Percentiles rank a stretch among this genome's conserved stretches.
Conservation (phyloP, 768 basidiomycete genomes). For the Coprinopsis marcescibilis region DNA sequence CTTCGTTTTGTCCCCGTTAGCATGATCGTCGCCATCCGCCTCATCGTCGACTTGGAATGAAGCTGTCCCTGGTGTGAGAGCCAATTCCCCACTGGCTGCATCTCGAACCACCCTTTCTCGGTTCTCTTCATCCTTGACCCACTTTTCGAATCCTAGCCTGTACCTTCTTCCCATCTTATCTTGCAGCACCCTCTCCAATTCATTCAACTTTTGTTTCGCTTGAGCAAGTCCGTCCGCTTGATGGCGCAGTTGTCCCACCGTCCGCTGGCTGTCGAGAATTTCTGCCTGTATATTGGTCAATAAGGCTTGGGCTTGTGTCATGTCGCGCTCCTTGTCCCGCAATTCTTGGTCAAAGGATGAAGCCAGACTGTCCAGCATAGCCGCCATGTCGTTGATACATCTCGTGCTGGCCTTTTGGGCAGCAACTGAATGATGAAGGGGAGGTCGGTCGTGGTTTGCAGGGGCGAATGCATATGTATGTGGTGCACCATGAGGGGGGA, state of each 20-base stretch:
- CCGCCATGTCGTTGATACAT: conserved; percentile 78
- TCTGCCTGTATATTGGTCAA: conserved; percentile 85
- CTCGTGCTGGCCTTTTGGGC: conserved; percentile 84
- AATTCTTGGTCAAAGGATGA: conserved; percentile 89
- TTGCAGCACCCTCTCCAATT: conserved; percentile 60
- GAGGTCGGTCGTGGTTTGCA: conserved; percentile 56
- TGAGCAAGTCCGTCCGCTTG: conserved; percentile 64
- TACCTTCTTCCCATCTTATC: conserved; percentile 79
- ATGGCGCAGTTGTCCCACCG: conserved; percentile 60
- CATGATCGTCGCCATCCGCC: conserved; percentile 29
- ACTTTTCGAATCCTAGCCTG: conserved; percentile 87
- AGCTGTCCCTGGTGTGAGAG: conserved; percentile 38
- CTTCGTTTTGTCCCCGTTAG: conserved; percentile 41
- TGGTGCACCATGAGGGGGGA: conserved; percentile 39
- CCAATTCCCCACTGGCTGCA: conserved; percentile 52
- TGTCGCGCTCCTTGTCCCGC: conserved; percentile 86
- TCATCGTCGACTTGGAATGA: conserved; percentile 44
- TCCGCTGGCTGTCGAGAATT: conserved; percentile 78
- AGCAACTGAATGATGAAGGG: conserved; percentile 78
- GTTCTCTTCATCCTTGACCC: conserved; percentile 80
- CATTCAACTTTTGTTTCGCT: conserved; percentile 50
- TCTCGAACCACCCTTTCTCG: conserved; percentile 68
- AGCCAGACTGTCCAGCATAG: conserved; percentile 84
- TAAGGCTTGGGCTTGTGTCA: conserved; percentile 82
- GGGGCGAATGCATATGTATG: conserved; percentile 40